Base-by-base conservation (phyloP, 1,284 basidiomycete genomes). In the Anthracocystis panici-leucophaei region DNA sequence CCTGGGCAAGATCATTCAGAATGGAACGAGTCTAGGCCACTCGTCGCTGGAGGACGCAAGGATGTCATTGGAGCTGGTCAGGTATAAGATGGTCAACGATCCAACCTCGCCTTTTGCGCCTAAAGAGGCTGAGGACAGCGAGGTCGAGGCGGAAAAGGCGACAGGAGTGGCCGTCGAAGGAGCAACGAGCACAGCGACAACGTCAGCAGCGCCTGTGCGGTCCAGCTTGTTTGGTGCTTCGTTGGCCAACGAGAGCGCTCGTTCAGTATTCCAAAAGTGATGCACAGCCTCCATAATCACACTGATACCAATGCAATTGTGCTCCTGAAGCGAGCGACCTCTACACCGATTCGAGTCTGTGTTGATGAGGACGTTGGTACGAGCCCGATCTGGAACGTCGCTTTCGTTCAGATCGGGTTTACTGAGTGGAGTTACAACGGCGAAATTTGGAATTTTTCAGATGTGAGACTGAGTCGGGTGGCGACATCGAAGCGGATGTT, bases 1-100 rank as follows among this genome's bases (percentile, higher is more conserved):
- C 33, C 70, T 84, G 21, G 80, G 80, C 50, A 78, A 74, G 52
- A 72, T 80, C 46, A 84, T 84, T 38, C 83, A 84, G 65, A 79
- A 75, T 20, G 74, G 74, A 11, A 74, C 70, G 3, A 62, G 52
- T 10, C 54, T 75, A 10, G 82, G 82, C 2, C 82, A 84, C 52
- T 80, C 79, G 23, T 79, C 80, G 31, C 55, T 75, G 20, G 82
- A 84, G 40, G 82, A 84, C 57, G 80, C 82, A 11, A 59, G 58
- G 29, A 80, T 77, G 68, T 73, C 80, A 5, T 55, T 82, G 31
- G 81, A 82, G 42, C 54, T 81, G 33, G 81, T 82, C 1, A 57
- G 77, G 16, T 57, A 63, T 60, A 79, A 78, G 60, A 66, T 79
- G 57, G 60, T 69, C 54, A 57, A 67, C 21, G 68, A 79, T 16